phyloP scores from a whole-genome alignment of 495 filamentous ascomycete species.

The Glutinoglossum americanum region DNA sequence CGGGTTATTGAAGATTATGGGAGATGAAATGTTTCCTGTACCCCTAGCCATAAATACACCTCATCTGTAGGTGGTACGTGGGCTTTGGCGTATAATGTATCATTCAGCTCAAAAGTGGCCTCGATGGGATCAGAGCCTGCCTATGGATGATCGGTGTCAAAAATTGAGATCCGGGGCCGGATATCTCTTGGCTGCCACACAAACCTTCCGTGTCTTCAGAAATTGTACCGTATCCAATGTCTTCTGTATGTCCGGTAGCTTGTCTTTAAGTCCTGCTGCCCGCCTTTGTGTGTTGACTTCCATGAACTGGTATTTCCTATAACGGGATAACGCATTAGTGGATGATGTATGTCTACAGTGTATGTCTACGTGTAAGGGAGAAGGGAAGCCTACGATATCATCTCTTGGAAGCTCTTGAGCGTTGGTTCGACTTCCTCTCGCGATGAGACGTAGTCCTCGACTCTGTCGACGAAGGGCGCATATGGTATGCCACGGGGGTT shows the following conservation, averaged over 20 bases:
- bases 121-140: conserved; percentile 43
- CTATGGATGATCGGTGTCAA: no score
- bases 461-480: conserved; percentile 91
- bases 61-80: conserved; percentile 64
- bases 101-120: conserved; percentile 88
- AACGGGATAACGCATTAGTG: conserved; percentile 1
- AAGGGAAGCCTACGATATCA: conserved; percentile 55
- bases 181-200: conserved; percentile 16
- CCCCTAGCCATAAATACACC: conserved; percentile 90
- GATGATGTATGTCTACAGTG: conserved; percentile 4
- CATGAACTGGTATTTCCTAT: conserved; percentile 98
- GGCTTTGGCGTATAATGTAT: conserved; percentile 84
- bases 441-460: conserved; percentile 79
- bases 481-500: conserved; percentile 88
- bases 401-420: conserved; percentile 86
- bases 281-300: conserved; percentile 76
- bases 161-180: no score
- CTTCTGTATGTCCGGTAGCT: conserved; percentile 93
- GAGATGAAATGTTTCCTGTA: no score
- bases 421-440: conserved; percentile 76
- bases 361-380: not conserved
- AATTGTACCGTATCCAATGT: conserved; percentile 88
- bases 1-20: no score
- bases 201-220: conserved; percentile 44
- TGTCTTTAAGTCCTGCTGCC: conserved; percentile 67